Evolutionary conservation across 208 protist genomes (phyloP).

Genomic region (Naegleria gruberi): DNA sequence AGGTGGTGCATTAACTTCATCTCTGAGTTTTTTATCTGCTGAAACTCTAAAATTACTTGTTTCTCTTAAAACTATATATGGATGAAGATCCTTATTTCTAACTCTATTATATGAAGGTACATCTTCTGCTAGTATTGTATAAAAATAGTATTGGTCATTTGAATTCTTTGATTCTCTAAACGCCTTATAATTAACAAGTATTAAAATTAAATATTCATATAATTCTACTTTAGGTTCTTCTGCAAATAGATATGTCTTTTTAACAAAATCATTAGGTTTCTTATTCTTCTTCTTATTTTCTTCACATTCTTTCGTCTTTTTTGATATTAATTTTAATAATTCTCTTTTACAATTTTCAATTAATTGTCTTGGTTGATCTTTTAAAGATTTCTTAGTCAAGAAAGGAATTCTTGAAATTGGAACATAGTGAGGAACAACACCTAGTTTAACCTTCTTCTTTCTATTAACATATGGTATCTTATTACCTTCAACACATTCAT

Average conservation of each 20-base stretch:
- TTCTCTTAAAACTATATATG: not conserved
- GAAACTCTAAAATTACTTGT: not conserved
- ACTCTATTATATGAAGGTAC: not conserved
- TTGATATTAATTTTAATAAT: not conserved
- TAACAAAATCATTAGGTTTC: not conserved
- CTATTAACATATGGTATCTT: not conserved
- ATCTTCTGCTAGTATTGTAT: not conserved
- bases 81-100: not conserved
- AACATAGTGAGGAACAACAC: not conserved
- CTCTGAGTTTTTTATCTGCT: not conserved
- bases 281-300: not conserved
- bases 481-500: not conserved
- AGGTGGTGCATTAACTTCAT: not conserved
- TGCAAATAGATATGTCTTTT: not conserved
- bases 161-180: not conserved
- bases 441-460: not conserved
- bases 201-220: conserved; percentile 2
- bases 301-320: not conserved
- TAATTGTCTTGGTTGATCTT: conserved; percentile 13
- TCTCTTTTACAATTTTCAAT: not conserved
- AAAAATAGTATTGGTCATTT: not conserved
- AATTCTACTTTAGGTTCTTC: not conserved
- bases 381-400: not conserved
- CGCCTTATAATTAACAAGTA: not conserved
- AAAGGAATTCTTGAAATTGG: not conserved